A percentile compares a stretch with the other conserved stretches of the same genome.
Conservation (phyloP, 768 basidiomycete genomes). For the Amanita subjunquillea region DNA sequence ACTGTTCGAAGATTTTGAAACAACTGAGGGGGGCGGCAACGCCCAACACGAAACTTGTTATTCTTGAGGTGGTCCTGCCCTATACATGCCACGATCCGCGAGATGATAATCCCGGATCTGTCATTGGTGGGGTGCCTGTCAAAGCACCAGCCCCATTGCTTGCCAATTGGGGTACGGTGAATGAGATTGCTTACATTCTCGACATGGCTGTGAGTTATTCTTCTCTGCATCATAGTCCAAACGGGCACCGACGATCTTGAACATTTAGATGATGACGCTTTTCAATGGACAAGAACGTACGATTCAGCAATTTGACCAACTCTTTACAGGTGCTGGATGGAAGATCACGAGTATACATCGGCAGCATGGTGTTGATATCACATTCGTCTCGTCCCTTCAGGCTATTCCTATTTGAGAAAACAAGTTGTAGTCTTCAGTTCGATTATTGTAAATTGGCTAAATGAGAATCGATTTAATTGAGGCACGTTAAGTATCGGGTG, state of each 20-base stretch:
- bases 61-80: slow-evolving; percentile 25
- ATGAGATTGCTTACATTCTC: slow-evolving; percentile 23
- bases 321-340: slow-evolving; percentile 24
- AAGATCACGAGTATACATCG: slow-evolving; percentile 16
- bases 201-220: slow-evolving; percentile 23
- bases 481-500: too few species aligned
- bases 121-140: slow-evolving; percentile 13
- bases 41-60: slow-evolving; percentile 19
- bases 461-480: too few species aligned
- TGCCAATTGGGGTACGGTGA: slow-evolving; percentile 27
- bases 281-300: slow-evolving; percentile 32
- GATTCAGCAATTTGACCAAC: slow-evolving; percentile 17
- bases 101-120: neutral
- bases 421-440: too few species aligned
- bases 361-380: slow-evolving; percentile 10
- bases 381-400: slow-evolving; percentile 15
- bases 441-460: too few species aligned
- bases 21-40: slow-evolving; percentile 22
- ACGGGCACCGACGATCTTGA: neutral
- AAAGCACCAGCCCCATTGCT: slow-evolving; percentile 25
- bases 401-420: slow-evolving; percentile 12
- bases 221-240: too few species aligned
- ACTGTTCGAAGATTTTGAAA: slow-evolving; percentile 19
- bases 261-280: slow-evolving; percentile 25
- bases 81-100: slow-evolving; percentile 12